phyloP scores from a whole-genome alignment of 345 rosid species.

The Gossypium sturtianum region DNA sequence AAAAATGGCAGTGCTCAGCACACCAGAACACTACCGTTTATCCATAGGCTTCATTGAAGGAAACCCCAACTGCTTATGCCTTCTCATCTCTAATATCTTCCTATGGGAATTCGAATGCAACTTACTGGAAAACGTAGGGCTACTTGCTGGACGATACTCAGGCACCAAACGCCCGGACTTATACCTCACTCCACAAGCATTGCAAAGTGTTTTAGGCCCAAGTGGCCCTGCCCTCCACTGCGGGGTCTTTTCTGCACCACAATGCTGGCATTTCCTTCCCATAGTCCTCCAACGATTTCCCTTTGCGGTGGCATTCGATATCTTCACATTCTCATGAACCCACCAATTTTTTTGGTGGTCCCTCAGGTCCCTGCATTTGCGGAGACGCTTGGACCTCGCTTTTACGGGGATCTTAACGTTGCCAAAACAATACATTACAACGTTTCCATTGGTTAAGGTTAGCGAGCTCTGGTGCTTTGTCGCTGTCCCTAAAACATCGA shows the following conservation, averaged over 20 bases:
- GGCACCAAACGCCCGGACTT: slow-evolving; percentile 84
- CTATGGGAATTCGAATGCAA: slow-evolving; percentile 81
- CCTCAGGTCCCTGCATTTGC: slow-evolving; percentile 35
- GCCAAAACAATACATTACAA: slow-evolving; percentile 36
- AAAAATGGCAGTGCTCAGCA: neutral
- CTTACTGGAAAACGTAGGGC: slow-evolving; percentile 58
- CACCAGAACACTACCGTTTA: slow-evolving; percentile 23
- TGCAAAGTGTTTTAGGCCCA: slow-evolving; percentile 81
- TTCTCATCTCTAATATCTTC: slow-evolving; percentile 79
- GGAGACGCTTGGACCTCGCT: slow-evolving; percentile 56
- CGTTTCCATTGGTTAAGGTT: slow-evolving; percentile 21
- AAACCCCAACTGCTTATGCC: slow-evolving; percentile 34
- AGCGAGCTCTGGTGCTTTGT: slow-evolving; percentile 53
- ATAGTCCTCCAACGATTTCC: slow-evolving; percentile 14
- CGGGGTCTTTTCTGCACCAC: slow-evolving; percentile 80
- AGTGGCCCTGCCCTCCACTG: slow-evolving; percentile 84
- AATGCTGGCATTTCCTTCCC: slow-evolving; percentile 81
- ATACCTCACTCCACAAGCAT: slow-evolving; percentile 83
- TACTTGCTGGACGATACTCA: slow-evolving; percentile 75
- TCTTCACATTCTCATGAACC: slow-evolving; percentile 23
- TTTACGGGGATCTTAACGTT: slow-evolving; percentile 41
- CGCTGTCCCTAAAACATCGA: slow-evolving; percentile 22
- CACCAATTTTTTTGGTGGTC: slow-evolving; percentile 27
- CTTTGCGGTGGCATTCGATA: slow-evolving; percentile 8
- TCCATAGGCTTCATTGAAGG: slow-evolving; percentile 36